These are phyloP conservation scores for Elongisporangium senticosum DNA, from an alignment of 352 stramenopile species.

Conservation along the genomic window DNA sequence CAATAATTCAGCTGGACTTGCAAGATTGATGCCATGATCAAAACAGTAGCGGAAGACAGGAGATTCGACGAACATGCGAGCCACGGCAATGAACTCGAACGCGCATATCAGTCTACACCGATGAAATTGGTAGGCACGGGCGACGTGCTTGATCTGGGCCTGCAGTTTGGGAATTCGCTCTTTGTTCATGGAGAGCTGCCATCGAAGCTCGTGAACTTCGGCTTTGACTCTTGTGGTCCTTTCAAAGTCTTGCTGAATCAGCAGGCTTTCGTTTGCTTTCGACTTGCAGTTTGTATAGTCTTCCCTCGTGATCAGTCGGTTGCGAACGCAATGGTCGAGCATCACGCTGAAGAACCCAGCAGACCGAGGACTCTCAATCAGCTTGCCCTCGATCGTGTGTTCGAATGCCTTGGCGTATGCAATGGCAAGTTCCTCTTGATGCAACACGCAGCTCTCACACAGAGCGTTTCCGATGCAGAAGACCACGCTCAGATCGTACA, in stretches of 20 bases:
- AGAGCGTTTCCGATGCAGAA: background rate
- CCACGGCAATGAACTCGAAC: background rate
- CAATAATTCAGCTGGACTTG: background rate
- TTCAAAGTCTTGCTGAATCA: background rate
- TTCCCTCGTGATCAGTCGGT: background rate
- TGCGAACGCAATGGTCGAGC: background rate
- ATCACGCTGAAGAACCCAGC: background rate
- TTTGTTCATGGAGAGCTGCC: background rate
- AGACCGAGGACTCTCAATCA: background rate
- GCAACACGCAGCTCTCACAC: background rate
- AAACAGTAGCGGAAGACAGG: background rate
- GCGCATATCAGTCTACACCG: background rate
- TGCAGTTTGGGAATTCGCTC: background rate
- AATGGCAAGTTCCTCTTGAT: background rate
- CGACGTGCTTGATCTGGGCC: background rate
- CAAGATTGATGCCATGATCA: background rate
- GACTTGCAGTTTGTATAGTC: background rate
- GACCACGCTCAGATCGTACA: background rate
- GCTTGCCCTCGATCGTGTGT: background rate
- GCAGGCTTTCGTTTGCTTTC: too few relatives aligned
- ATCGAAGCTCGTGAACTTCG: background rate
- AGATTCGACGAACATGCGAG: background rate
- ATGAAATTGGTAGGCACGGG: background rate
- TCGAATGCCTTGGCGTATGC: background rate
- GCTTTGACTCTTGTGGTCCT: background rate